Evolutionary conservation across 352 stramenopile species (phyloP).

Genomic region (Poterioochromonas sp.): DNA sequence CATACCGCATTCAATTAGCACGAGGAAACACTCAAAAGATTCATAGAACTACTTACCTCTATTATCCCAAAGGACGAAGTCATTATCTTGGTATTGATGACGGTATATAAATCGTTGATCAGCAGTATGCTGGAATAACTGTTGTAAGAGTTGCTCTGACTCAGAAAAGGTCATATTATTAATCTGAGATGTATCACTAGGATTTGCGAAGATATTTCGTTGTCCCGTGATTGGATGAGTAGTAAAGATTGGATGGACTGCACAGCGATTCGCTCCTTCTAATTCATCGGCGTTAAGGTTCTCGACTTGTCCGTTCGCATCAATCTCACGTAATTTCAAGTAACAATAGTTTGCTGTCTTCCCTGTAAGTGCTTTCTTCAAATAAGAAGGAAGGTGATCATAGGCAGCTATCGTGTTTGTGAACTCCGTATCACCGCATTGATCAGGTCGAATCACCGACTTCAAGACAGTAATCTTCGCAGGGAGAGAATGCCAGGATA

Average conservation of each 20-base stretch:
- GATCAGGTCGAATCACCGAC: not conserved
- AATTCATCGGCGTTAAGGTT: not conserved
- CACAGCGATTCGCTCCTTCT: not conserved
- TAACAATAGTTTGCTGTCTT: conserved; percentile 12
- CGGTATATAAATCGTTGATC: not conserved
- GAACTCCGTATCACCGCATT: not conserved
- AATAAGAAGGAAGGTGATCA: not conserved
- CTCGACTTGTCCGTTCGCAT: not conserved
- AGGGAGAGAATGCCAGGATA: not conserved
- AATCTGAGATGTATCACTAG: not conserved
- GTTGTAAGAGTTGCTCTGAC: not conserved
- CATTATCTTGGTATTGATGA: not conserved
- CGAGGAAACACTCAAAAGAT: too few relatives aligned
- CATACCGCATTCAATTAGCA: too few relatives aligned
- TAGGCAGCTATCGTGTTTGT: not conserved
- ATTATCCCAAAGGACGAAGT: not conserved
- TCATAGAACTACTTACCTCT: not conserved
- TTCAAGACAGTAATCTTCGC: not conserved
- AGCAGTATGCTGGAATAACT: not conserved
- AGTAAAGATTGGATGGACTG: not conserved
- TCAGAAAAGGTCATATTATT: not conserved
- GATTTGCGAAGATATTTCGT: not conserved
- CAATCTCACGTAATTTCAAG: not conserved
- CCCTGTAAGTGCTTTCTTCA: not conserved
- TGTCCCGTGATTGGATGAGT: not conserved